These are phyloP conservation scores for Adenanthera pavonina DNA, from an alignment of 306 rosid genomes.

Conservation along the genomic window DNA sequence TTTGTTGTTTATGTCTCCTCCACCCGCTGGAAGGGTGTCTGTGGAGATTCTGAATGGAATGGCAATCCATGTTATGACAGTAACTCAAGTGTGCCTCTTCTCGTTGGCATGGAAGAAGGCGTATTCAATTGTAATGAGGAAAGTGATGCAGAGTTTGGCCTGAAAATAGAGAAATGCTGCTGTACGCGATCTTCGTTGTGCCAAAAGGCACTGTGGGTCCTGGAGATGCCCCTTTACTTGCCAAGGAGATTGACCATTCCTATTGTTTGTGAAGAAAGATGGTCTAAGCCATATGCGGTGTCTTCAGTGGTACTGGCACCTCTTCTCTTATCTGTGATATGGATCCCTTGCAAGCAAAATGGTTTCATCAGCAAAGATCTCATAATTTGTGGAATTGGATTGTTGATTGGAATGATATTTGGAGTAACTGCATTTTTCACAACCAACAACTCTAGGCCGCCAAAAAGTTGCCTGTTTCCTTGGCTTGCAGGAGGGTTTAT, in stretches of 20 bases:
- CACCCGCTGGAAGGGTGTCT: slow-evolving; percentile 10
- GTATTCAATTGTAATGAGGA: slow-evolving; percentile 32
- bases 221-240: slow-evolving; percentile 49
- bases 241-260: slow-evolving; percentile 51
- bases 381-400: slow-evolving; percentile 39
- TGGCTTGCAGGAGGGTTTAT: slow-evolving; percentile 57
- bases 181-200: slow-evolving; percentile 32
- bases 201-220: slow-evolving; percentile 10
- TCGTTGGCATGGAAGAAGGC: slow-evolving; percentile 38
- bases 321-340: slow-evolving; percentile 37
- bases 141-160: slow-evolving; percentile 26
- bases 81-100: slow-evolving; percentile 51
- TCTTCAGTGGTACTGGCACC: slow-evolving; percentile 47
- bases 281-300: slow-evolving; percentile 52
- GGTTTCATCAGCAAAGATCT: slow-evolving; percentile 18
- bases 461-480: slow-evolving; percentile 43
- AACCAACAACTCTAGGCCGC: slow-evolving; percentile 38
- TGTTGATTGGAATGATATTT: slow-evolving; percentile 35
- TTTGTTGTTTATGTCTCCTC: slow-evolving; percentile 43
- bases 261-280: slow-evolving; percentile 43
- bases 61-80: slow-evolving; percentile 16
- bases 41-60: slow-evolving; percentile 36
- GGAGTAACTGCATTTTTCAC: slow-evolving; percentile 44
- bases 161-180: slow-evolving; percentile 27
- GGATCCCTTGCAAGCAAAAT: slow-evolving; percentile 29